Evolutionary conservation across 371 early-diverging fungal species (phyloP).

Genomic region (Rhizomucor pusillus): DNA sequence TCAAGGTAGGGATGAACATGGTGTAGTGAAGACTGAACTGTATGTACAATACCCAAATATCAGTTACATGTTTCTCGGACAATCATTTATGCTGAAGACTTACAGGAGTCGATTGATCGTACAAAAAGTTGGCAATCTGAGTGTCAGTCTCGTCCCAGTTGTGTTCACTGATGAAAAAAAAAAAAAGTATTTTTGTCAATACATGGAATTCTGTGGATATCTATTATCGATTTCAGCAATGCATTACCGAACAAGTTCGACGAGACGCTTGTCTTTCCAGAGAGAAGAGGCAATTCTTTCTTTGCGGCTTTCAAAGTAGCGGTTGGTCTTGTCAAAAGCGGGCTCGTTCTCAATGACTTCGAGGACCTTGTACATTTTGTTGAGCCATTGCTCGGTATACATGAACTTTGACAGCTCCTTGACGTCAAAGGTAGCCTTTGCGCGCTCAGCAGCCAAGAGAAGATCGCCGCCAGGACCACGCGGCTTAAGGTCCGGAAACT

Average conservation of each 20-base stretch:
- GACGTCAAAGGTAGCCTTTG: slow-evolving; percentile 53
- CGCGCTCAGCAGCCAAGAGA: slow-evolving; percentile 57
- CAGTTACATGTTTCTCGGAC: not conserved
- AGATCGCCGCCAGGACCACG: slow-evolving; percentile 58
- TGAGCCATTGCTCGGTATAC: slow-evolving; percentile 53
- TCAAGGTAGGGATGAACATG: slow-evolving; percentile 81
- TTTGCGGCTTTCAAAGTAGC: slow-evolving; percentile 54
- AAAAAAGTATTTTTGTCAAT: not conserved
- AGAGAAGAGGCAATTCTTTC: slow-evolving; percentile 48
- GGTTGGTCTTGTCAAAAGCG: slow-evolving; percentile 55
- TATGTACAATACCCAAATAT: not conserved
- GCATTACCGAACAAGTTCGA: slow-evolving; percentile 50
- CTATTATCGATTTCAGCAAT: not conserved
- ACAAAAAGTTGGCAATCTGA: slow-evolving; percentile 42
- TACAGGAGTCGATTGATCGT: slow-evolving; percentile 48
- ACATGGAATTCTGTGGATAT: not conserved
- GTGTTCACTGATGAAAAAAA: slow-evolving; percentile 29
- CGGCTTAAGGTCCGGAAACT: slow-evolving; percentile 54
- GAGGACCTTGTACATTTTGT: slow-evolving; percentile 48
- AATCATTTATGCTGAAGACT: slow-evolving; percentile 3
- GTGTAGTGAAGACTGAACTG: slow-evolving; percentile 51
- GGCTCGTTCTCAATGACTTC: slow-evolving; percentile 55
- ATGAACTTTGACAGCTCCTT: slow-evolving; percentile 51
- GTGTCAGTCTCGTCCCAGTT: slow-evolving; percentile 44
- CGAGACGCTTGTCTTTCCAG: slow-evolving; percentile 53